A percentile compares a stretch with the other conserved stretches of the same genome.
phyloP scores from a whole-genome alignment of 75 land plant species.

The Cunninghamia lanceolata region DNA sequence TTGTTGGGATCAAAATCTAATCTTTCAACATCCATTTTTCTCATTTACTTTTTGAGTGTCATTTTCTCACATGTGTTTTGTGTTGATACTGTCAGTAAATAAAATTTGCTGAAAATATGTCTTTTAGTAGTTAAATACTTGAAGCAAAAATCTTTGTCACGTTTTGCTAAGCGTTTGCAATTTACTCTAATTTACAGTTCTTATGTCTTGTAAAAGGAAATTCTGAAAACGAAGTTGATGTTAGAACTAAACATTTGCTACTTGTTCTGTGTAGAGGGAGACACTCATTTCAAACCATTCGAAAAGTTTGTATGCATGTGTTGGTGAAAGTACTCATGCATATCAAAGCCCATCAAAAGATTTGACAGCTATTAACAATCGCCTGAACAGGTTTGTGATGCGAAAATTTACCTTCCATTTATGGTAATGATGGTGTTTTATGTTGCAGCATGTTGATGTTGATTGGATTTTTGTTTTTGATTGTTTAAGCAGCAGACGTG shows the following conservation, averaged over 20 bases:
- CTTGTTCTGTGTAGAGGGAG: conserved; percentile 69
- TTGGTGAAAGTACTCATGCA: conserved; percentile 99
- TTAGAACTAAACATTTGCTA: background rate
- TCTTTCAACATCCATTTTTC: background rate
- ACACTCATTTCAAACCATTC: conserved; percentile 73
- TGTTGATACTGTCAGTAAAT: background rate
- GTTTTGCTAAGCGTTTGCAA: too few relatives aligned
- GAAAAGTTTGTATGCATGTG: conserved; percentile 94
- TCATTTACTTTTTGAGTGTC: background rate
- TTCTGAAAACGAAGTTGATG: background rate
- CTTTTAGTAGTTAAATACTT: too few relatives aligned
- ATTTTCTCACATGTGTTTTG: background rate
- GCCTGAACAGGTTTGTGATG: conserved; percentile 71
- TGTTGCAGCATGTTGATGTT: background rate
- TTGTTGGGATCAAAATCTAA: background rate
- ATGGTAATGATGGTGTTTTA: background rate
- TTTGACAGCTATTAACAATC: conserved; percentile 80
- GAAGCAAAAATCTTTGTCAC: background rate
- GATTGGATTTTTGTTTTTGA: background rate
- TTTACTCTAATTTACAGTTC: background rate
- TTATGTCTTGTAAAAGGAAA: background rate
- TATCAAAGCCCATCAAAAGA: conserved; percentile 99
- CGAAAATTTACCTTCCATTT: background rate
- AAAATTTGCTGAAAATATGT: background rate
- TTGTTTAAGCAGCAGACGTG: conserved; percentile 28